Conservation (phyloP, 139 green algal genomes). For the Coccomyxa sp. region DNA sequence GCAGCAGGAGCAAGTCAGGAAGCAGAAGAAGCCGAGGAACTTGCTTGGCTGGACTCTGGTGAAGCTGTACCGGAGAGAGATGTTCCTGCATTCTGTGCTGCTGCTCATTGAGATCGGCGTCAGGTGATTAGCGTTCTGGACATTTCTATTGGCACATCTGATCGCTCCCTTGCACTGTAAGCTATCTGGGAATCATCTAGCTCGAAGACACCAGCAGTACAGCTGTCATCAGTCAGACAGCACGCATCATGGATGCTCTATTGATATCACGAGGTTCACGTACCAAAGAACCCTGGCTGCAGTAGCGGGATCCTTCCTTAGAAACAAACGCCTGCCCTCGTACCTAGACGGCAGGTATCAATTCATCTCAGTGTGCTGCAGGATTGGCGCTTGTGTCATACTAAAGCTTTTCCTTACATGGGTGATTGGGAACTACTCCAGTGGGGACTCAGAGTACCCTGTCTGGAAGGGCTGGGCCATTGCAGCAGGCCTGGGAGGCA, state of each 20-base stretch:
- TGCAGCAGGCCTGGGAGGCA: constrained; percentile 44
- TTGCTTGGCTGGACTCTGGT: constrained; percentile 40
- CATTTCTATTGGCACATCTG: too few relatives aligned
- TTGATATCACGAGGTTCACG: not conserved
- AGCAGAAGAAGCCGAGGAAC: constrained; percentile 9
- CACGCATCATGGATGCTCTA: not conserved
- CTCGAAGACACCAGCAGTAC: not conserved
- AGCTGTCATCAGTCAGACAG: not conserved
- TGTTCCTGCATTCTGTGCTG: constrained; percentile 47
- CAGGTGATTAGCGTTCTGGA: constrained; percentile 27
- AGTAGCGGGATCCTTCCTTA: not conserved
- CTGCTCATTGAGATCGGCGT: constrained; percentile 42
- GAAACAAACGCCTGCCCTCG: not conserved
- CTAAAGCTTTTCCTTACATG: constrained; percentile 68
- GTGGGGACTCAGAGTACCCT: constrained; percentile 18
- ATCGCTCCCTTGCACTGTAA: too few relatives aligned
- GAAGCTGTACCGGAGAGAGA: constrained; percentile 34
- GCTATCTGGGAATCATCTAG: not conserved
- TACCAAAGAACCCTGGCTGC: not conserved
- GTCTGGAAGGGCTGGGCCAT: constrained; percentile 67
- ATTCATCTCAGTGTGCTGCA: constrained; percentile 30
- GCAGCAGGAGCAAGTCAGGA: not conserved
- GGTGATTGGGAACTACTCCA: constrained; percentile 34
- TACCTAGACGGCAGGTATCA: not conserved
- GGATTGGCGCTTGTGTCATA: constrained; percentile 56